These are phyloP conservation scores for Pelagophyceae sp. DNA, from an alignment of 352 stramenopile species.

Conservation along the genomic window DNA sequence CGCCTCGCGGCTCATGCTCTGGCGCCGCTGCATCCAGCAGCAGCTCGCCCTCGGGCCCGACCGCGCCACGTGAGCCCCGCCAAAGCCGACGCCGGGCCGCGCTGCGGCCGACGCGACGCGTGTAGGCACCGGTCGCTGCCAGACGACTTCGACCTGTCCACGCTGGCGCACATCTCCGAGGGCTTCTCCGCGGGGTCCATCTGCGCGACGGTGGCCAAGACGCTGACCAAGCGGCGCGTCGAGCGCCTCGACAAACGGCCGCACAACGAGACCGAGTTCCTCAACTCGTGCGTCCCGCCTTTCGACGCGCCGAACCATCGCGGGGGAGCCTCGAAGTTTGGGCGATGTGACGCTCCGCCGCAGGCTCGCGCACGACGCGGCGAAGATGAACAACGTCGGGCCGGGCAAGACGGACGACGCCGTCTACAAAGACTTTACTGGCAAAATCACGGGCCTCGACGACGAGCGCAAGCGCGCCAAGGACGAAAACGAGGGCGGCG, in stretches of 20 bases:
- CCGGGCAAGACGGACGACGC: constrained; percentile 22
- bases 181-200: constrained; percentile 77
- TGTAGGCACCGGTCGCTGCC: constrained; percentile 20
- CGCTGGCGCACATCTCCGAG: constrained; percentile 74
- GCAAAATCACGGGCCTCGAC: constrained; percentile 52
- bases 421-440: constrained; percentile 47
- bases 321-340: too few species aligned
- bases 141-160: constrained; percentile 67
- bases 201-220: constrained; percentile 56
- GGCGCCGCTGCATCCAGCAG: constrained; percentile 60
- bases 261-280: constrained; percentile 71
- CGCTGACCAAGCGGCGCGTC: constrained; percentile 61
- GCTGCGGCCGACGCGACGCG: too few species aligned
- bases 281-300: too few species aligned
- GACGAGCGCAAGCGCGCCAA: constrained; percentile 56
- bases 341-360: too few species aligned
- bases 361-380: constrained; percentile 41
- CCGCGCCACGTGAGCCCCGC: background rate
- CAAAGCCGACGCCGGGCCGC: too few species aligned
- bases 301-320: too few species aligned
- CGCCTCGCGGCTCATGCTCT: constrained; percentile 70
- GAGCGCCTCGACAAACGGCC: constrained; percentile 60
- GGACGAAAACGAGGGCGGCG: constrained; percentile 52
- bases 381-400: background rate
- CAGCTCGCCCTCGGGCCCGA: constrained; percentile 27